These are phyloP conservation scores for Aulographum hederae DNA, from an alignment of 2,329 filamentous ascomycete genomes.

Conservation along the genomic window DNA sequence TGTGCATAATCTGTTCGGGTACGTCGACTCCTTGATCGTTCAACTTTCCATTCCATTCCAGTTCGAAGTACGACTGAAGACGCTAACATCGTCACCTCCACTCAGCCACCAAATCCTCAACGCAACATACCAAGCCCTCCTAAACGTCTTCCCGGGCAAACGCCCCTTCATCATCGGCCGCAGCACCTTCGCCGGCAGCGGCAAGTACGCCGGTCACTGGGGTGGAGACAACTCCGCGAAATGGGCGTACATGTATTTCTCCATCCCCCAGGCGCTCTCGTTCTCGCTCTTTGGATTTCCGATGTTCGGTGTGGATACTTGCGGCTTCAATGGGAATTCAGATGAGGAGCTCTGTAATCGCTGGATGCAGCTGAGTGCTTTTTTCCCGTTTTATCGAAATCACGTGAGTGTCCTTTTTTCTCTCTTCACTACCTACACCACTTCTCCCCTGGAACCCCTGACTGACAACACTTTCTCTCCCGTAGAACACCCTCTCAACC, in stretches of 20 bases:
- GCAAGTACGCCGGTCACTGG: slow-evolving; percentile 66
- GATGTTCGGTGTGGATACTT: slow-evolving; percentile 47
- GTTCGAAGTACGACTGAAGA: background rate
- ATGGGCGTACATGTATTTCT: slow-evolving; percentile 48
- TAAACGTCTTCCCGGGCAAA: slow-evolving; percentile 43
- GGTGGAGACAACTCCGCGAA: slow-evolving; percentile 37
- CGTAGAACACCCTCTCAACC: slow-evolving; percentile 26
- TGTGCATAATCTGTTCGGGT: slow-evolving; percentile 54
- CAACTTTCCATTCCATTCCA: background rate
- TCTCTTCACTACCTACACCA: too few relatives aligned
- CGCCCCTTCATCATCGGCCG: slow-evolving; percentile 74
- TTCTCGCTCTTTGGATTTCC: slow-evolving; percentile 60
- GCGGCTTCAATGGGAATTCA: slow-evolving; percentile 51
- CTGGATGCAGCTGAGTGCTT: slow-evolving; percentile 56
- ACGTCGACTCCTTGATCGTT: too few relatives aligned
- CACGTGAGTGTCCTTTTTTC: too few relatives aligned
- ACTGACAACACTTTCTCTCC: too few relatives aligned
- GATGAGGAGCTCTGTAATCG: slow-evolving; percentile 53
- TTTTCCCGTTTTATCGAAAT: slow-evolving; percentile 65
- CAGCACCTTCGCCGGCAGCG: slow-evolving; percentile 62
- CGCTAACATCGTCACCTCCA: slow-evolving; percentile 48
- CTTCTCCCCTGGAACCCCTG: too few relatives aligned
- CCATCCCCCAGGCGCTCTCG: slow-evolving; percentile 58
- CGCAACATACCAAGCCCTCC: slow-evolving; percentile 56
- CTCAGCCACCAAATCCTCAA: slow-evolving; percentile 59